phyloP scores from a whole-genome alignment of 2,329 filamentous ascomycete genomes.

The Stagonosporopsis vannaccii region DNA sequence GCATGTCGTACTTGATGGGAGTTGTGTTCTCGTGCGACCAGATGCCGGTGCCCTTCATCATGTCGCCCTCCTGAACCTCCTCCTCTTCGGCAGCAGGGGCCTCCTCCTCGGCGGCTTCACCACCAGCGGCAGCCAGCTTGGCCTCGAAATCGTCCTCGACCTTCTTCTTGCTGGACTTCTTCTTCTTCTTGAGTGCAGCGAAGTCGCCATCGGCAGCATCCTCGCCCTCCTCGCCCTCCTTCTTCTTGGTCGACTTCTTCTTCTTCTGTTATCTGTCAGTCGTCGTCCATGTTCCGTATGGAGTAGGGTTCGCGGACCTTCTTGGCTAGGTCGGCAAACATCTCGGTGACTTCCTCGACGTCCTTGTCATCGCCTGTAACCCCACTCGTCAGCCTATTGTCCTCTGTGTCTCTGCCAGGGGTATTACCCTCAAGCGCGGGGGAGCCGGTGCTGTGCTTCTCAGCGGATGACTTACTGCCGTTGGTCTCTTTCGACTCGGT shows the following conservation, averaged over 20 bases:
- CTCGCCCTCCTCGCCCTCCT: conserved; percentile 60
- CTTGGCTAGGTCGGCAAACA: conserved; percentile 74
- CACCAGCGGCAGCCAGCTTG: conserved; percentile 66
- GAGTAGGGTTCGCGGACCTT: conserved; percentile 51
- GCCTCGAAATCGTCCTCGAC: conserved; percentile 71
- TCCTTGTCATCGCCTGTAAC: conserved; percentile 59
- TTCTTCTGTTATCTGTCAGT: conserved; percentile 60
- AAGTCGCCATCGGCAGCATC: conserved; percentile 66
- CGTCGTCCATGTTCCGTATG: not conserved
- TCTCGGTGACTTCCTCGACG: conserved; percentile 68
- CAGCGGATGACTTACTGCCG: conserved; percentile 80
- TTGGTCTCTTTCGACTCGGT: conserved; percentile 74
- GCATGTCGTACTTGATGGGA: conserved; percentile 81
- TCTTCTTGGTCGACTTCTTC: conserved; percentile 65
- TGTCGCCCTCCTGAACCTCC: conserved; percentile 72
- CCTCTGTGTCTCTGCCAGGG: conserved; percentile 11
- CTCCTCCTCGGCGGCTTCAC: conserved; percentile 64
- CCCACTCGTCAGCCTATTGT: conserved; percentile 32
- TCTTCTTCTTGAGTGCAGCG: conserved; percentile 81
- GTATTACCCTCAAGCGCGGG: conserved; percentile 28
- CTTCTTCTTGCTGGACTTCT: conserved; percentile 73
- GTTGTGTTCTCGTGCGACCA: conserved; percentile 83
- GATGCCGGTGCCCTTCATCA: conserved; percentile 87
- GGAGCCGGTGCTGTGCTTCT: conserved; percentile 65
- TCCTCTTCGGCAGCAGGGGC: conserved; percentile 56